These are phyloP conservation scores for Trametes gibbosa DNA, from an alignment of 768 basidiomycete genomes.

Conservation along the genomic window DNA sequence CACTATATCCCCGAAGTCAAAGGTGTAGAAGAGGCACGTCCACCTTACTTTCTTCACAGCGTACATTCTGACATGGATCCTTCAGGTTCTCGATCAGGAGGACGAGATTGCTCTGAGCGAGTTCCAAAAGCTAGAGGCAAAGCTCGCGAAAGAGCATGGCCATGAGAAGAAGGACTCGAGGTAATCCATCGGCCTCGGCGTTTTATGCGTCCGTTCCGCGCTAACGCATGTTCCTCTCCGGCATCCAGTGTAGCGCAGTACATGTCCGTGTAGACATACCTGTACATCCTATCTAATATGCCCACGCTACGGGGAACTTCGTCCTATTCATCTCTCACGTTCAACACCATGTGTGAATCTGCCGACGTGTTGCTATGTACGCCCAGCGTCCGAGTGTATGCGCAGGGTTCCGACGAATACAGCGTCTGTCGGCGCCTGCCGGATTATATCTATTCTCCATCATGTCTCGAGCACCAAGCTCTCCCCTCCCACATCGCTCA, in stretches of 20 bases:
- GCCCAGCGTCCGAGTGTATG: background rate
- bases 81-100: constrained; percentile 84
- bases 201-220: background rate
- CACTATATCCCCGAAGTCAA: constrained; percentile 98
- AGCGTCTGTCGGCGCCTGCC: constrained; percentile 5
- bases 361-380: background rate
- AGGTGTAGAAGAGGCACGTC: constrained; percentile 78
- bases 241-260: constrained; percentile 70
- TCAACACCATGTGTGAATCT: background rate
- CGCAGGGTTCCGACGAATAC: background rate
- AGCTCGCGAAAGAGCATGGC: constrained; percentile 43
- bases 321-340: constrained; percentile 2
- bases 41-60: background rate
- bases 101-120: constrained; percentile 85
- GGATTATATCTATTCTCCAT: constrained; percentile 1
- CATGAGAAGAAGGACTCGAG: constrained; percentile 39
- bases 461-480: background rate
- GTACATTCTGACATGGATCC: background rate
- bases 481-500: background rate
- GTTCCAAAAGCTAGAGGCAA: constrained; percentile 81
- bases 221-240: constrained; percentile 13
- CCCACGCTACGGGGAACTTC: background rate
- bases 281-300: constrained; percentile 11
- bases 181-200: constrained; percentile 37
- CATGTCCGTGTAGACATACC: constrained; percentile 61